These are phyloP conservation scores for Trametes coccinea DNA, from an alignment of 768 basidiomycete species.

Conservation along the genomic window DNA sequence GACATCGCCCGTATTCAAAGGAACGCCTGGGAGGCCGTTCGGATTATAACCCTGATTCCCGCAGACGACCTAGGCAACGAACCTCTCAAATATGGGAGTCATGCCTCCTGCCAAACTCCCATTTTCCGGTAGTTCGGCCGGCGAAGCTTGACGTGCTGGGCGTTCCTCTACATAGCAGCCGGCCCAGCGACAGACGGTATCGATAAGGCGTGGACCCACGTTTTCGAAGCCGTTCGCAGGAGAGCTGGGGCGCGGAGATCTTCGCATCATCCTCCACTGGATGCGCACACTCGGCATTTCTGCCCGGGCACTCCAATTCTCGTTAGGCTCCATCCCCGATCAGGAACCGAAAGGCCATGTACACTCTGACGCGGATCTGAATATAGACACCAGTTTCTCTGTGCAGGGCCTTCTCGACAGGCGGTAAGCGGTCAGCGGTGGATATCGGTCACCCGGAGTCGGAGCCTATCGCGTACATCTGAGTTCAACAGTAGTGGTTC, in stretches of 20 bases:
- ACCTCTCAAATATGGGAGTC: background rate
- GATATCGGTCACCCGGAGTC: conserved; percentile 16
- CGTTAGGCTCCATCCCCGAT: conserved; percentile 3
- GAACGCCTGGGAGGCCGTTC: background rate
- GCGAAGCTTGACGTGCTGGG: background rate
- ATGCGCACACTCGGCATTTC: background rate
- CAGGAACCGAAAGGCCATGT: conserved; percentile 6
- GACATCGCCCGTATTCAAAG: background rate
- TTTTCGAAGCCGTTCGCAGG: background rate
- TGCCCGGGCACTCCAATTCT: background rate
- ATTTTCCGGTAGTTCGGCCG: conserved; percentile 7
- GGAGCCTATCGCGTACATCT: conserved; percentile 21
- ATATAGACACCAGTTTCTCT: conserved; percentile 13
- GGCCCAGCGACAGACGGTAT: background rate
- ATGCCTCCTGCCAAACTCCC: background rate
- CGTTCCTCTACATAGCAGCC: background rate
- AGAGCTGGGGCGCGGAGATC: background rate
- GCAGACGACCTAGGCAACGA: background rate
- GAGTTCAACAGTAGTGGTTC: conserved; percentile 6
- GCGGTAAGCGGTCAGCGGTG: background rate
- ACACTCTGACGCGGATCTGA: background rate
- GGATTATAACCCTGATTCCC: conserved; percentile 3
- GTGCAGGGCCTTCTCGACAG: background rate
- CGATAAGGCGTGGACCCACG: conserved; percentile 2
- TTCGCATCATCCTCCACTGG: background rate